Conservation (phyloP, 2,329 filamentous ascomycete species). For the Xylaria sp. region DNA sequence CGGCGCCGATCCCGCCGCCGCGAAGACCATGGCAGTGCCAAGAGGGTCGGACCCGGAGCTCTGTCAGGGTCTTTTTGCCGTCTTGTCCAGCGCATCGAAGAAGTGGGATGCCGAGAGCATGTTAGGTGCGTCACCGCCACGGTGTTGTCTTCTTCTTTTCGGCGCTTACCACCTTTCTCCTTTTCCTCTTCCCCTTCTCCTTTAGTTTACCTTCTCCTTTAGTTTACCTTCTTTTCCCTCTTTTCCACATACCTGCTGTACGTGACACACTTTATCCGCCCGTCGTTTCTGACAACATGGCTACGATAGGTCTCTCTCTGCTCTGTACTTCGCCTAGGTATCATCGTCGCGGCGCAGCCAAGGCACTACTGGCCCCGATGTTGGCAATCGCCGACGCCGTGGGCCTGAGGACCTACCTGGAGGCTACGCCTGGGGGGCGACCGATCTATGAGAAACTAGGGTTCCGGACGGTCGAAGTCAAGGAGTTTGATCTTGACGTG, state of each 20-base stretch:
- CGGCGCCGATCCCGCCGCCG: constrained; percentile 3
- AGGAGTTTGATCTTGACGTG: constrained; percentile 42
- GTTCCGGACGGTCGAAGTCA: constrained; percentile 50
- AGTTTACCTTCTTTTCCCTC: background rate
- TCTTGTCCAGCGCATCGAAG: constrained; percentile 42
- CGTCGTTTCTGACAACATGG: constrained; percentile 4
- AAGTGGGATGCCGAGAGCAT: constrained; percentile 49
- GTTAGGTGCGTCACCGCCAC: constrained; percentile 46
- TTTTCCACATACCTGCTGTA: background rate
- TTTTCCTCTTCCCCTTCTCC: background rate
- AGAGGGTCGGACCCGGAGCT: constrained; percentile 47
- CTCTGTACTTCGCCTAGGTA: constrained; percentile 51
- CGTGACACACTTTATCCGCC: background rate
- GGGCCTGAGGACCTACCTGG: constrained; percentile 50
- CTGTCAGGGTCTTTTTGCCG: constrained; percentile 46
- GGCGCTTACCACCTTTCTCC: background rate
- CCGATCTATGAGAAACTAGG: constrained; percentile 53
- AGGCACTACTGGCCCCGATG: constrained; percentile 50
- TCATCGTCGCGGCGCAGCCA: constrained; percentile 50
- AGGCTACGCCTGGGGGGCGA: constrained; percentile 51
- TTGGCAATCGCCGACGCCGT: constrained; percentile 51
- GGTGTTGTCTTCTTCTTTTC: background rate
- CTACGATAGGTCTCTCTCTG: constrained; percentile 49
- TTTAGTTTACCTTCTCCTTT: background rate
- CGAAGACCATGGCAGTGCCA: constrained; percentile 39